phyloP scores from a whole-genome alignment of 305 asterid species.

The Rubia tinctorum region DNA sequence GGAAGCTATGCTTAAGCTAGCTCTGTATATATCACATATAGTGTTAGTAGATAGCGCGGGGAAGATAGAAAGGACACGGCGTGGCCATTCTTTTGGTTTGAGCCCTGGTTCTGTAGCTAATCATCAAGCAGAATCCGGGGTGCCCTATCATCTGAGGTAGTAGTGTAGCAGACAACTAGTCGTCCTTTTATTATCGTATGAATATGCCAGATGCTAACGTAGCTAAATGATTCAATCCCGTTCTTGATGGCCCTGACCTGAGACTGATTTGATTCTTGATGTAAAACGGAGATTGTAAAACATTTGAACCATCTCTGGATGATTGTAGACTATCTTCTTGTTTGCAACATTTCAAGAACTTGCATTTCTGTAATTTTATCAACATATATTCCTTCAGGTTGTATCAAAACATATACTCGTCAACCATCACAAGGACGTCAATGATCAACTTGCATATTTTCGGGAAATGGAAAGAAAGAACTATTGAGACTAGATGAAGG shows the following conservation, averaged over 20 bases:
- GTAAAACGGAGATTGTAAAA: neutral
- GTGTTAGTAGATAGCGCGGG: slow-evolving; percentile 26
- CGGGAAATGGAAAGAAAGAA: too few species aligned
- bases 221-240: slow-evolving; percentile 11
- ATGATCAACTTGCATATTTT: too few species aligned
- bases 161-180: neutral
- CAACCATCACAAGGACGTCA: too few species aligned
- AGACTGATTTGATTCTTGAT: slow-evolving; percentile 1
- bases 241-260: slow-evolving; percentile 5
- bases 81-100: slow-evolving; percentile 23
- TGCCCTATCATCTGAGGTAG: slow-evolving; percentile 9
- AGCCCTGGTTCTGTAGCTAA: slow-evolving; percentile 19
- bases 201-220: slow-evolving; percentile 13
- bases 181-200: slow-evolving; percentile 3
- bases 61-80: slow-evolving; percentile 20
- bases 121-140: slow-evolving; percentile 21
- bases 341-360: neutral
- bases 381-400: neutral
- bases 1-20: slow-evolving; percentile 24
- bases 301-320: neutral
- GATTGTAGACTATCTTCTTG: neutral
- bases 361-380: neutral
- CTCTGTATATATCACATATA: slow-evolving; percentile 46
- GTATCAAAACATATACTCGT: too few species aligned
- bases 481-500: too few species aligned